phyloP scores from a whole-genome alignment of 148 eudicot species.

The Gaultheria prostrata region DNA sequence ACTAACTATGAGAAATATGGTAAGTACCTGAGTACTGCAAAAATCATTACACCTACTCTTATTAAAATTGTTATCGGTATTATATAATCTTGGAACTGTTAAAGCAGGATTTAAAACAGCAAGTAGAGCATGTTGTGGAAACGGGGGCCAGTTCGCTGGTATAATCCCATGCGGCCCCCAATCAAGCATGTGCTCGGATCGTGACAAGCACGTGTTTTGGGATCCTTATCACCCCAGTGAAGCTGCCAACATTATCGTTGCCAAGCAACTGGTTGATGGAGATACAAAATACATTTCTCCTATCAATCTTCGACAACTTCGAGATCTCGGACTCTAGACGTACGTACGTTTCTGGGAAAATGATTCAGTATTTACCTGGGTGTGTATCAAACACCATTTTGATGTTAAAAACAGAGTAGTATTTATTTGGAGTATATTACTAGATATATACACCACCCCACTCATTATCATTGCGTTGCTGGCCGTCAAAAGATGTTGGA shows the following conservation, averaged over 20 bases:
- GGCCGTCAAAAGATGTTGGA: neutral
- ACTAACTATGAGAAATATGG: slow-evolving; percentile 80
- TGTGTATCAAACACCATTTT: neutral
- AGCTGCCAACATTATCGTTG: slow-evolving; percentile 76
- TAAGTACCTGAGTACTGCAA: slow-evolving; percentile 20
- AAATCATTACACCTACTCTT: too few species aligned
- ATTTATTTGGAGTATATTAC: neutral
- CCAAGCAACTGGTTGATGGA: slow-evolving; percentile 71
- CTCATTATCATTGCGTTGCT: neutral
- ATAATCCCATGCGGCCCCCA: slow-evolving; percentile 85
- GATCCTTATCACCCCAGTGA: slow-evolving; percentile 98
- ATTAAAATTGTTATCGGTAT: too few species aligned
- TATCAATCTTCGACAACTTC: slow-evolving; percentile 66
- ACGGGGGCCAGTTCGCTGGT: slow-evolving; percentile 91
- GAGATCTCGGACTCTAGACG: slow-evolving; percentile 40
- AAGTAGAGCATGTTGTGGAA: slow-evolving; percentile 87
- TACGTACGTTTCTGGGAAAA: too few species aligned
- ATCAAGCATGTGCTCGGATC: slow-evolving; percentile 76
- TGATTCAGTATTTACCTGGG: neutral
- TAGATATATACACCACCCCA: neutral
- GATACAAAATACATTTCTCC: slow-evolving; percentile 73
- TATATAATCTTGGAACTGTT: neutral
- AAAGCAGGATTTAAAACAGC: slow-evolving; percentile 73
- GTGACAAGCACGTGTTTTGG: slow-evolving; percentile 90
- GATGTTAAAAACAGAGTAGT: neutral